A percentile compares a stretch with the other conserved stretches of the same genome.
phyloP scores from a whole-genome alignment of 495 filamentous ascomycete genomes.

The Talaromyces nanjingensis region DNA sequence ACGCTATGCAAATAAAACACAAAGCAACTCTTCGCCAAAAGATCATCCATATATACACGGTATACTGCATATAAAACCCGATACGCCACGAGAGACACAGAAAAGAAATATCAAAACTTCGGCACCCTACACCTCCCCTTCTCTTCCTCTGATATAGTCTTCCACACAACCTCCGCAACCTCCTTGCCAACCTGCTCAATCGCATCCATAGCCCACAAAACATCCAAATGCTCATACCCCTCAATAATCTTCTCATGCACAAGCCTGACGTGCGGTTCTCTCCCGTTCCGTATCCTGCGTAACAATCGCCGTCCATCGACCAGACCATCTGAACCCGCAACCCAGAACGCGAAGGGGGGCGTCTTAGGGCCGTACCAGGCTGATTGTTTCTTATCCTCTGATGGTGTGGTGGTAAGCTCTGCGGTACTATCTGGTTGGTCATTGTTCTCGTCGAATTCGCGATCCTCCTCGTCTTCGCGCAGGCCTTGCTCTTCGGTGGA shows the following conservation, averaged over 20 bases:
- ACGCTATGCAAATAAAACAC: background rate
- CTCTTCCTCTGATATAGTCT: slow-evolving; percentile 49
- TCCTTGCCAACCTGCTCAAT: slow-evolving; percentile 80
- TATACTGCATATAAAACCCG: background rate
- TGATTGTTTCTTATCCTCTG: background rate
- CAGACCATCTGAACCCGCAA: slow-evolving; percentile 71
- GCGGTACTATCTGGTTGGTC: slow-evolving; percentile 9
- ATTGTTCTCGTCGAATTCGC: slow-evolving; percentile 15
- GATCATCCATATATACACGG: background rate
- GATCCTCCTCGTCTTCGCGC: slow-evolving; percentile 58
- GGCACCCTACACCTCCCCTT: slow-evolving; percentile 55
- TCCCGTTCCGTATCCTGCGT: slow-evolving; percentile 62
- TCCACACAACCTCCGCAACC: slow-evolving; percentile 79
- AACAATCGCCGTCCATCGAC: slow-evolving; percentile 78
- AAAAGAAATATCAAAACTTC: slow-evolving; percentile 9
- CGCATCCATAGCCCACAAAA: slow-evolving; percentile 90
- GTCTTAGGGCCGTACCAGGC: slow-evolving; percentile 79
- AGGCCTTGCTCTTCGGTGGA: slow-evolving; percentile 62
- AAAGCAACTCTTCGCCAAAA: background rate
- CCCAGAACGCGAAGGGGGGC: slow-evolving; percentile 87
- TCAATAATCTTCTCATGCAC: slow-evolving; percentile 80
- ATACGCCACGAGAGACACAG: background rate
- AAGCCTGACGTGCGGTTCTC: slow-evolving; percentile 75
- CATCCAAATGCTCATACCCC: slow-evolving; percentile 92
- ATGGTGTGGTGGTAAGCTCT: background rate